Conservation (phyloP, 441 rosid genomes). For the Erodium texanum region DNA sequence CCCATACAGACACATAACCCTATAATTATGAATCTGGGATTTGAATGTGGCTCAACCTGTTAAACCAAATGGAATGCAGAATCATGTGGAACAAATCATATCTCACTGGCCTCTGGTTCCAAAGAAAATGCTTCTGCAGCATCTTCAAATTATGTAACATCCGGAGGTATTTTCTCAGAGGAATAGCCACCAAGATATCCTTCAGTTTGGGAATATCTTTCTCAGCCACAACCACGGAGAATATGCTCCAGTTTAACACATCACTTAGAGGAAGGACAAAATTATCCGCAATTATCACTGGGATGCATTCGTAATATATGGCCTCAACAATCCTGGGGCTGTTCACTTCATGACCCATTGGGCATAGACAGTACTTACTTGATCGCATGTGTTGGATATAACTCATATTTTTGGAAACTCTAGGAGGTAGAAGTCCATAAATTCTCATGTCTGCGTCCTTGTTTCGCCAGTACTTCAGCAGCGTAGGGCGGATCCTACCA, state of each 20-base stretch:
- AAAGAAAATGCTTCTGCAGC: conserved; percentile 80
- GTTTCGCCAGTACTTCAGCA: conserved; percentile 60
- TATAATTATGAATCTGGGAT: conserved; percentile 17
- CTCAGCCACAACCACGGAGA: conserved; percentile 61
- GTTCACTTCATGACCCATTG: conserved; percentile 90
- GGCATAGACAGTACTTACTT: conserved; percentile 71
- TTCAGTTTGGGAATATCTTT: conserved; percentile 71
- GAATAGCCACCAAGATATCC: conserved; percentile 59
- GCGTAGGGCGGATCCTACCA: conserved; percentile 71
- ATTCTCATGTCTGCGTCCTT: conserved; percentile 75
- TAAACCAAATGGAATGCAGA: conserved; percentile 80
- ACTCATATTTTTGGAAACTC: conserved; percentile 48
- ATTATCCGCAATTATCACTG: conserved; percentile 73
- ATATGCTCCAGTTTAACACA: conserved; percentile 64
- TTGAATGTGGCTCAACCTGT: conserved; percentile 46
- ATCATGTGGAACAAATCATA: conserved; percentile 86
- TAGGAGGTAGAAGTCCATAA: conserved; percentile 48
- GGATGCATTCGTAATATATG: conserved; percentile 79
- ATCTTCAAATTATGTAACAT: conserved; percentile 61
- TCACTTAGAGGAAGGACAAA: conserved; percentile 70
- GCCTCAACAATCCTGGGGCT: conserved; percentile 85
- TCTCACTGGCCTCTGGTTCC: conserved; percentile 63
- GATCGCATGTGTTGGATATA: conserved; percentile 82
- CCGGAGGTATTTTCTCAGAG: conserved; percentile 45
- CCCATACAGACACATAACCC: too few species aligned